Evolutionary conservation across 2,329 filamentous ascomycete genomes (phyloP).

Genomic region (Podosphaera aphanis): DNA sequence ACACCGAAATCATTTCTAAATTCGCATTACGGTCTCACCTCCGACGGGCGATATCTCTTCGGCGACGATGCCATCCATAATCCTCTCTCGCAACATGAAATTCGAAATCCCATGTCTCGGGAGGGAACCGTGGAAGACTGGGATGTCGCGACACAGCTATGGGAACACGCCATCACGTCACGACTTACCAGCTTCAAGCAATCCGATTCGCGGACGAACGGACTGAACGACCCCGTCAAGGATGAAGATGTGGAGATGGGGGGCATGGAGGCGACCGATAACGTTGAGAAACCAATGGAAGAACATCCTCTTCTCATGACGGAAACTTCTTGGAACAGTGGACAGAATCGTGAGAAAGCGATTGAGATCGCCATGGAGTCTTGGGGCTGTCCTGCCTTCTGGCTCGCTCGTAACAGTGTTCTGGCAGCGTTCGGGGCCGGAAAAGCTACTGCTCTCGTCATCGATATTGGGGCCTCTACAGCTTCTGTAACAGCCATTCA

Average conservation of each 20-base stretch:
- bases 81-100: slow-evolving; percentile 51
- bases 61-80: slow-evolving; percentile 78
- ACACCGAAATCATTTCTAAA: slow-evolving; percentile 82
- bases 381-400: slow-evolving; percentile 90
- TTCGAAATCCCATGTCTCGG: slow-evolving; percentile 75
- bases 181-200: slow-evolving; percentile 58
- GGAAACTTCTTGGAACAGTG: slow-evolving; percentile 76
- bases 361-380: slow-evolving; percentile 95
- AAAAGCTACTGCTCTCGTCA: slow-evolving; percentile 76
- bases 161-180: slow-evolving; percentile 81
- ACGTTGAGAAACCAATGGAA: slow-evolving; percentile 52
- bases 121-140: slow-evolving; percentile 90
- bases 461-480: slow-evolving; percentile 76
- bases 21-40: slow-evolving; percentile 55
- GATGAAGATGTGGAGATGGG: slow-evolving; percentile 28
- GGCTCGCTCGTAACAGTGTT: slow-evolving; percentile 71
- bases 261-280: slow-evolving; percentile 22
- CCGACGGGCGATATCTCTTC: slow-evolving; percentile 37
- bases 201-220: slow-evolving; percentile 49
- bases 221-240: slow-evolving; percentile 41
- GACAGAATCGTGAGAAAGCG: slow-evolving; percentile 74
- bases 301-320: slow-evolving; percentile 87
- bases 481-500: slow-evolving; percentile 78
- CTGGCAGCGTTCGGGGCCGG: slow-evolving; percentile 79
- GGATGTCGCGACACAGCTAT: slow-evolving; percentile 72